Evolutionary conservation across 441 rosid species (phyloP).

Genomic region (Populus hybrid): DNA sequence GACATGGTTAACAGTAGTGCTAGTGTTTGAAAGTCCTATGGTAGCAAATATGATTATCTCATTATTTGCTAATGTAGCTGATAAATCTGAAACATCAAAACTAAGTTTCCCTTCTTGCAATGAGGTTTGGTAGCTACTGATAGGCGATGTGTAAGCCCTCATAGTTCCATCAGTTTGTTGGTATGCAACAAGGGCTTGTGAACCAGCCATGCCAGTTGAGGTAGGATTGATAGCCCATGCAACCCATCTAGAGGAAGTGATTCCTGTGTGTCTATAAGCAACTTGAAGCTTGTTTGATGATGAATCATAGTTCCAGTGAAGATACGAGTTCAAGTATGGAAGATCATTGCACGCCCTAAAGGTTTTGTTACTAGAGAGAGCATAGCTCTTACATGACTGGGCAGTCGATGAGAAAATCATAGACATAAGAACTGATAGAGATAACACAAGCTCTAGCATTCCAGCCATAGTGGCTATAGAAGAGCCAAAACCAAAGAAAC

Average conservation of each 20-base stretch:
- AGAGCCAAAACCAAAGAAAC: background rate
- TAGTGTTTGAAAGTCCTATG: constrained; percentile 34
- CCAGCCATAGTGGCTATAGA: constrained; percentile 23
- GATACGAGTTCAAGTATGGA: constrained; percentile 57
- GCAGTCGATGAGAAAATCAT: constrained; percentile 31
- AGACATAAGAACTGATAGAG: constrained; percentile 30
- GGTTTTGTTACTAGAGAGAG: constrained; percentile 51
- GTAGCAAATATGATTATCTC: constrained; percentile 72
- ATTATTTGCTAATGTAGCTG: constrained; percentile 45
- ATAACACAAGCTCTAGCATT: constrained; percentile 24
- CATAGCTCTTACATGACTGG: constrained; percentile 54
- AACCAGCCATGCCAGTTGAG: constrained; percentile 60
- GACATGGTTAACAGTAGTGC: constrained; percentile 48
- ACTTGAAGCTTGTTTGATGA: constrained; percentile 49
- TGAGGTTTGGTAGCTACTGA: constrained; percentile 42
- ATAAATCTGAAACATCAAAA: constrained; percentile 53
- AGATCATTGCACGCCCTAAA: constrained; percentile 71
- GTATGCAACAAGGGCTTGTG: constrained; percentile 75
- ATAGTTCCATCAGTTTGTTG: constrained; percentile 48
- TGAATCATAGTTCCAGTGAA: constrained; percentile 66
- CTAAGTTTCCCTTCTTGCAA: constrained; percentile 52
- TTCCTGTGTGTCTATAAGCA: constrained; percentile 62
- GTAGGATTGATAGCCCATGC: constrained; percentile 87
- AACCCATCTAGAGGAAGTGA: constrained; percentile 55
- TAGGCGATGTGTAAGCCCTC: constrained; percentile 59